Evolutionary conservation across 2,329 filamentous ascomycete genomes (phyloP).

Genomic region (Colletotrichum tabaci): DNA sequence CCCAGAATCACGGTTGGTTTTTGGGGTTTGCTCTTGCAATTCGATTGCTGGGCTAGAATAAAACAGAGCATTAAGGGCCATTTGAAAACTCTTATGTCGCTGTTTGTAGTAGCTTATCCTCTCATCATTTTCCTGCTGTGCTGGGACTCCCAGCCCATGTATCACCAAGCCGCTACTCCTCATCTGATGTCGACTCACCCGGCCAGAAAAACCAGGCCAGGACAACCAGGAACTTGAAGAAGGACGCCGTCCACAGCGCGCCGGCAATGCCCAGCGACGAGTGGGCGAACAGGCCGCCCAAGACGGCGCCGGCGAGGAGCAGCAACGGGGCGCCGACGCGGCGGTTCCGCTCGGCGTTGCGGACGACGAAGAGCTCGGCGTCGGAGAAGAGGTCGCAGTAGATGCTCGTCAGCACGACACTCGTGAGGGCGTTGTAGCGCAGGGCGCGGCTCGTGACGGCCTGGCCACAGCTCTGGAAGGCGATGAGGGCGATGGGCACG

Average conservation of each 20-base stretch:
- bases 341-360: conserved; percentile 67
- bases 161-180: conserved; percentile 42
- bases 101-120: too few relatives aligned
- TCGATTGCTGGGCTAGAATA: too few relatives aligned
- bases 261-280: conserved; percentile 64
- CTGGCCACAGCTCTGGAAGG: conserved; percentile 85
- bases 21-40: too few relatives aligned
- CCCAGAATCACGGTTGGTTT: too few relatives aligned
- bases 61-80: too few relatives aligned
- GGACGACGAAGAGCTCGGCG: conserved; percentile 59
- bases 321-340: conserved; percentile 64
- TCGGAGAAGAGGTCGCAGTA: conserved; percentile 87
- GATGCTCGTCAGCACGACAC: conserved; percentile 84
- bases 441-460: conserved; percentile 81
- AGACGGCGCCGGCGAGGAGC: conserved; percentile 64
- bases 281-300: conserved; percentile 65
- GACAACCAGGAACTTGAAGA: conserved; percentile 70
- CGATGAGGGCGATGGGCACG: conserved; percentile 77
- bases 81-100: too few relatives aligned
- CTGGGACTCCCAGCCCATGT: background rate
- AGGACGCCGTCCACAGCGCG: conserved; percentile 72
- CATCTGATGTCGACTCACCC: conserved; percentile 54
- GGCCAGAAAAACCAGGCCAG: conserved; percentile 75
- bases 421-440: conserved; percentile 79
- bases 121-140: too few relatives aligned